phyloP scores from a whole-genome alignment of 2,329 filamentous ascomycete genomes.

The Fusarium floridanum region DNA sequence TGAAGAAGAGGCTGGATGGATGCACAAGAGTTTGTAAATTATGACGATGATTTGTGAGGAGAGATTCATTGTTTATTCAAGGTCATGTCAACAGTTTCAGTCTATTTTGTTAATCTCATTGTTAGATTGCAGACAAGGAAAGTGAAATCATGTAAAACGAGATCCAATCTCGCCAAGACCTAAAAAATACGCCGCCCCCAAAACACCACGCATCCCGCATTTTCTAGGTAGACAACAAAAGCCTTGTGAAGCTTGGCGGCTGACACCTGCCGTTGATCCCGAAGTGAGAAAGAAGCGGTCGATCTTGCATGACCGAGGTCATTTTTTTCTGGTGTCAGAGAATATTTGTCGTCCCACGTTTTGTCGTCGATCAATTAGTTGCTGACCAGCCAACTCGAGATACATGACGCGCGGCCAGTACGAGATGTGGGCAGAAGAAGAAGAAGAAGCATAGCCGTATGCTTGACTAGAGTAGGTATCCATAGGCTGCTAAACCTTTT shows the following conservation, averaged over 20 bases:
- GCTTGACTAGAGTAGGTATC: background rate
- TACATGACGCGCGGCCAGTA: slow-evolving; percentile 3
- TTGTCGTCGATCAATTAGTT: slow-evolving; percentile 23
- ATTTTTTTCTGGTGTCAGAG: background rate
- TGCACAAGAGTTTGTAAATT: background rate
- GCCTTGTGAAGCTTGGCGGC: slow-evolving; percentile 9
- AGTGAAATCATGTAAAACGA: slow-evolving; percentile 20
- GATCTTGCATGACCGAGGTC: slow-evolving; percentile 12
- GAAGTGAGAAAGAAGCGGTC: background rate
- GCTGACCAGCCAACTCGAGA: slow-evolving; percentile 18
- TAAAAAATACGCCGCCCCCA: slow-evolving; percentile 1
- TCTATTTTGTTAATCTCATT: background rate
- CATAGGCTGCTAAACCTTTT: too few relatives aligned
- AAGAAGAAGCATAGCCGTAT: background rate
- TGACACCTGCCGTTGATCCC: background rate
- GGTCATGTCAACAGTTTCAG: background rate
- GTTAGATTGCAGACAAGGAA: slow-evolving; percentile 4
- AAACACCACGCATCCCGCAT: slow-evolving; percentile 4
- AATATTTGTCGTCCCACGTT: background rate
- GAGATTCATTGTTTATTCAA: background rate
- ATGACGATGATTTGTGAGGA: slow-evolving; percentile 9
- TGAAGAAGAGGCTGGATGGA: slow-evolving; percentile 24
- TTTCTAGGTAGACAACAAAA: background rate
- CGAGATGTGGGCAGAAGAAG: background rate
- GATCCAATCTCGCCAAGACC: slow-evolving; percentile 34